Conservation (phyloP, 805 yeast species). For the Cyberlindnera veronae region DNA sequence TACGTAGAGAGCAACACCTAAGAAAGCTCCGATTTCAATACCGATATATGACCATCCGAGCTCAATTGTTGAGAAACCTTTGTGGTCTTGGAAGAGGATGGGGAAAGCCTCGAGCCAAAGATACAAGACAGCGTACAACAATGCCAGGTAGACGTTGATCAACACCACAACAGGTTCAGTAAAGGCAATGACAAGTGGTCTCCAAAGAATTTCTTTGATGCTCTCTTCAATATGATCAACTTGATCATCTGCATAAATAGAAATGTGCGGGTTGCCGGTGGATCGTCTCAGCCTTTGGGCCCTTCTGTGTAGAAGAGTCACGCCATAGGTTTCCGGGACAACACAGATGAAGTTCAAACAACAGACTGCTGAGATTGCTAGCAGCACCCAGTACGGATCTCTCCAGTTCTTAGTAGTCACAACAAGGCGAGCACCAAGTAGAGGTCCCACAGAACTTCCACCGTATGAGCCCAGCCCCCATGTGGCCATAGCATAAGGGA, state of each 20-base stretch:
- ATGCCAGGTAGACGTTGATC: conserved; percentile 47
- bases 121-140: conserved; percentile 50
- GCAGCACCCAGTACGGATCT: conserved; percentile 51
- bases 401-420: conserved; percentile 46
- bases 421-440: conserved; percentile 50
- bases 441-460: conserved; percentile 56
- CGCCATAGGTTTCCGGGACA: conserved; percentile 48
- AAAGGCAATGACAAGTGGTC: conserved; percentile 48
- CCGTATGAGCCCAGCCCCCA: conserved; percentile 54
- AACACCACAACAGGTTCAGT: conserved; percentile 56
- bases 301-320: conserved; percentile 43
- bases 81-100: conserved; percentile 42
- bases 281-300: conserved; percentile 44
- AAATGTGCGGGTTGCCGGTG: conserved; percentile 48
- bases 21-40: conserved; percentile 41
- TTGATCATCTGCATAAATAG: conserved; percentile 32
- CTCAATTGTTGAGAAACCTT: conserved; percentile 46
- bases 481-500: conserved; percentile 44
- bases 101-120: conserved; percentile 64
- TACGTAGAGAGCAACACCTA: conserved; percentile 34
- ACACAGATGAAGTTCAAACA: conserved; percentile 35
- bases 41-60: conserved; percentile 46
- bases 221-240: conserved; percentile 20
- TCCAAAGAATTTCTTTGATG: conserved; percentile 36
- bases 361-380: conserved; percentile 39